Conservation (phyloP, 1,284 basidiomycete genomes). For the Microstroma glucosiphilum region DNA sequence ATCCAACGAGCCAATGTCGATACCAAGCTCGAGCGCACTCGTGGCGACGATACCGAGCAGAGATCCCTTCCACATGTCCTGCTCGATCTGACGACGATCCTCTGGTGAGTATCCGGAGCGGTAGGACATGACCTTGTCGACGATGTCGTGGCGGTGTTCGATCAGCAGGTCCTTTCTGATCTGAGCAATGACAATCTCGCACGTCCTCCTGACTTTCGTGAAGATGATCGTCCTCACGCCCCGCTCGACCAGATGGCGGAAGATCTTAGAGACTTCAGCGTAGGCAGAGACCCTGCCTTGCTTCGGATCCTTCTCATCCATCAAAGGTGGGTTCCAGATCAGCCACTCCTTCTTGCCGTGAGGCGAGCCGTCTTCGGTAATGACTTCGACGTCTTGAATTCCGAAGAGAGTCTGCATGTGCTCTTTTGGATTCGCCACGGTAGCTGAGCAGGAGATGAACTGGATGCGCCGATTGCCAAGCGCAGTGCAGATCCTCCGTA, state of each 20-base stretch:
- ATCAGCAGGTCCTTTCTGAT: slow-evolving; percentile 67
- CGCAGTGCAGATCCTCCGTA: slow-evolving; percentile 73
- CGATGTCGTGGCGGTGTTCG: slow-evolving; percentile 70
- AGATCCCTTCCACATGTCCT: slow-evolving; percentile 72
- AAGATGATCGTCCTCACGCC: slow-evolving; percentile 79
- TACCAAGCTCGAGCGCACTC: slow-evolving; percentile 81
- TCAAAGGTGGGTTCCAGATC: slow-evolving; percentile 59
- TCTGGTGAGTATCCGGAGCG: slow-evolving; percentile 66
- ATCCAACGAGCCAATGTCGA: slow-evolving; percentile 81
- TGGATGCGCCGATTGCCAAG: slow-evolving; percentile 68
- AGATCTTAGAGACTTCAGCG: slow-evolving; percentile 66
- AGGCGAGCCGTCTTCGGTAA: slow-evolving; percentile 77
- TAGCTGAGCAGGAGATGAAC: slow-evolving; percentile 84
- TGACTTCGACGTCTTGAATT: slow-evolving; percentile 63
- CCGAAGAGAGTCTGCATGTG: slow-evolving; percentile 51
- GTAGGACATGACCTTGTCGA: slow-evolving; percentile 73
- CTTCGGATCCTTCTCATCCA: slow-evolving; percentile 60
- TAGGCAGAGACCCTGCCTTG: slow-evolving; percentile 63
- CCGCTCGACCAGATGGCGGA: slow-evolving; percentile 73
- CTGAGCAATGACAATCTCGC: slow-evolving; percentile 76
- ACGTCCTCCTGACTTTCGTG: slow-evolving; percentile 76
- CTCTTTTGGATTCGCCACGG: slow-evolving; percentile 65
- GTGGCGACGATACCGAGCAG: slow-evolving; percentile 80
- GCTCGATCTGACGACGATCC: slow-evolving; percentile 76
- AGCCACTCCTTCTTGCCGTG: slow-evolving; percentile 63